These are phyloP conservation scores for Allium fistulosum DNA, from an alignment of 106 monocot species.

Conservation along the genomic window DNA sequence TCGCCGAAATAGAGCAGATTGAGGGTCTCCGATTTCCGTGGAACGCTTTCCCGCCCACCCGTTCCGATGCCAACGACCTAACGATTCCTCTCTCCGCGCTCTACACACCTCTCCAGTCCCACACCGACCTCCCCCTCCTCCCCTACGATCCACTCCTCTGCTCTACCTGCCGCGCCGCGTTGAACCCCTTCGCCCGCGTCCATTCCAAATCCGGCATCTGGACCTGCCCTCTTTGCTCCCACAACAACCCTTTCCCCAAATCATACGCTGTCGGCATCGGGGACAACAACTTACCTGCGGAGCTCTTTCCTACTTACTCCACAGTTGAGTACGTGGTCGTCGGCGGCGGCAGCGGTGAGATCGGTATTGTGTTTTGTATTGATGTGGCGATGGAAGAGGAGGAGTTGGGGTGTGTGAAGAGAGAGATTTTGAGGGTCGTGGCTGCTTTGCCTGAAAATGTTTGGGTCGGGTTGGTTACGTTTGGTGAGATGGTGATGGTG, in stretches of 20 bases:
- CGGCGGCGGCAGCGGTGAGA: neutral
- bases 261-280: constrained; percentile 57
- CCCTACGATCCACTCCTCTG: constrained; percentile 81
- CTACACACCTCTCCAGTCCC: constrained; percentile 54
- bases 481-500: constrained; percentile 71
- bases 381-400: constrained; percentile 43
- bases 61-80: constrained; percentile 49
- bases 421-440: constrained; percentile 58
- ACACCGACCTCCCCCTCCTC: constrained; percentile 64
- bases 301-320: constrained; percentile 94
- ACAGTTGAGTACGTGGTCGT: constrained; percentile 82
- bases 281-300: constrained; percentile 86
- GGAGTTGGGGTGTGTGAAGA: constrained; percentile 64
- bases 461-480: constrained; percentile 71
- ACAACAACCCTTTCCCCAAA: constrained; percentile 61
- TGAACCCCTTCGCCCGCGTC: constrained; percentile 91
- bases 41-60: constrained; percentile 57
- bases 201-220: constrained; percentile 61
- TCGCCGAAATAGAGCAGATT: constrained; percentile 84
- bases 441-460: constrained; percentile 68
- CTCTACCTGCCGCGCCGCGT: constrained; percentile 43
- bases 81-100: constrained; percentile 74
- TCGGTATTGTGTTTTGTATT: constrained; percentile 64
- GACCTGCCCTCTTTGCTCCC: constrained; percentile 75
- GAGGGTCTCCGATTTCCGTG: constrained; percentile 93